These are phyloP conservation scores for Myrica gale DNA, from an alignment of 306 rosid species.

Conservation along the genomic window DNA sequence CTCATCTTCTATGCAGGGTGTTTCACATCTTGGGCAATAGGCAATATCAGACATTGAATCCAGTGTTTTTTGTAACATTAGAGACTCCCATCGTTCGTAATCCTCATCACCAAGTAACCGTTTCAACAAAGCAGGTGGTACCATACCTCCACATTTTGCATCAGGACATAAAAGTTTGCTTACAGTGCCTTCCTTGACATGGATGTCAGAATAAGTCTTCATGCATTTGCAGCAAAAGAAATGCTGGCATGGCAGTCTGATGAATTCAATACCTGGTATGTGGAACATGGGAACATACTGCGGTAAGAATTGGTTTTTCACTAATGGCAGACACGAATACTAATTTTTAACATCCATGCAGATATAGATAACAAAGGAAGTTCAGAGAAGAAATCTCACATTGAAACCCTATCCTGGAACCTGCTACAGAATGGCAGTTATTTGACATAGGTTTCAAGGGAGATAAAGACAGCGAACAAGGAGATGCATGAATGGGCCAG, in stretches of 20 bases:
- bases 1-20: constrained; percentile 83
- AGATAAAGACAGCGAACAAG: background rate
- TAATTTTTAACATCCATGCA: background rate
- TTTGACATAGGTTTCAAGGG: background rate
- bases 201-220: constrained; percentile 68
- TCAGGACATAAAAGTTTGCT: constrained; percentile 69
- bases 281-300: constrained; percentile 36
- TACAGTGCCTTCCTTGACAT: constrained; percentile 80
- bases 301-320: constrained; percentile 14
- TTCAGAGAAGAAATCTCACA: constrained; percentile 2
- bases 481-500: no score
- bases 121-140: constrained; percentile 75
- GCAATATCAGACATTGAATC: constrained; percentile 79
- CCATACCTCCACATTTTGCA: constrained; percentile 60
- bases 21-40: constrained; percentile 86
- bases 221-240: constrained; percentile 83
- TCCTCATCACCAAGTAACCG: constrained; percentile 61
- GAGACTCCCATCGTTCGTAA: constrained; percentile 81
- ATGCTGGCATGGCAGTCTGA: constrained; percentile 72
- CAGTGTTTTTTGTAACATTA: constrained; percentile 64
- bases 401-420: constrained; percentile 1
- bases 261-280: constrained; percentile 59
- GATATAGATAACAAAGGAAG: background rate
- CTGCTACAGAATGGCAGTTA: background rate
- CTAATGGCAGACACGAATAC: constrained; percentile 11